Evolutionary conservation across 495 filamentous ascomycete species (phyloP), one percentile per base, ranked within the genome.

Genomic region (Penicillium cataractarum): DNA sequence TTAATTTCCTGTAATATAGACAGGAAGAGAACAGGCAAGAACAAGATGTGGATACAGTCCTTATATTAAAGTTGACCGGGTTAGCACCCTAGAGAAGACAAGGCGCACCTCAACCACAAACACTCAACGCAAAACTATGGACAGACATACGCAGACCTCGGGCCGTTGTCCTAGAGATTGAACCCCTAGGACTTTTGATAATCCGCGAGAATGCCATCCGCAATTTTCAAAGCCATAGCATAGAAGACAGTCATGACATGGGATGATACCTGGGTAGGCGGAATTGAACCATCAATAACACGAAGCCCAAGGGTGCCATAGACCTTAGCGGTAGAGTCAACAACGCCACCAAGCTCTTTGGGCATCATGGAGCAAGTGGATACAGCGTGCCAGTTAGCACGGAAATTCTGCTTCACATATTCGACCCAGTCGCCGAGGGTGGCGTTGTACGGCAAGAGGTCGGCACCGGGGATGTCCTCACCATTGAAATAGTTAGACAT

Each of bases 331-430:
- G 39, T 42, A 19, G 17, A n/a, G 39, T 42, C 39, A 42, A 42
- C 39, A 42, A 42, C 39, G 17, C 39, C 80, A 24, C 82, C 82
- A 7, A 77, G 70, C 55, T 78, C 79, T 17, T 65, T 65, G 1
- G 76, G 60, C 65, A 83, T 74, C 82, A 84, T 83, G 0, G 78
- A 74, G 57, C 78, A 78, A 12, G 81, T 82, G 17, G 78, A 71
- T 8, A 76, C 71, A n/a, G 76, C 78, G 65, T 84, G 81, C n/a
- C 64, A 80, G 51, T 80, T 76, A 3, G 76, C 72, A n/a, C 73
- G 65, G 59, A 70, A 72, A 61, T 68, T 67, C 37, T 66, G 37
- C 52, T 53, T 27, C 5, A 74, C 59, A 32, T 72, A 74, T 2
- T 57, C 57, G 26, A 42, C 44, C 61, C 39, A 42, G 39, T 19